Base-by-base conservation (phyloP, 2,329 filamentous ascomycete genomes). In the Anthostomella pinea region DNA sequence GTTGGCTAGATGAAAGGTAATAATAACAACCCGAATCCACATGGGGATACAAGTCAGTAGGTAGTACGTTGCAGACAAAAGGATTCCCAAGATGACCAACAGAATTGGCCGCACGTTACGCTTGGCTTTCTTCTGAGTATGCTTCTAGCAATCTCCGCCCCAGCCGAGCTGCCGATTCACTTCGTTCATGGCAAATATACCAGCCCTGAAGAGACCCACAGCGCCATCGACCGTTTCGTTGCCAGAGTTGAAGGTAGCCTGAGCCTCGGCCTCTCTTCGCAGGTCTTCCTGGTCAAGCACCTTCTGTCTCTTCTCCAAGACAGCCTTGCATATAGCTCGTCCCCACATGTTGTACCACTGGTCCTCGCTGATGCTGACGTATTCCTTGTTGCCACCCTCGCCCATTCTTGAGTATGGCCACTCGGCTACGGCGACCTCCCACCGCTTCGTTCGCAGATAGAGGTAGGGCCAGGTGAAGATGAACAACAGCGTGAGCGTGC, bases 391-490 rank as follows among this genome's bases (percentile, higher is more conserved):
- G 18, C 63, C 68, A 17, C 58, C 36, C 3, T 41, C 46, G 18
- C 57, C 55, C 8, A 53, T 44, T 4, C 56, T 51, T 3, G 72
- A 75, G 47, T 73, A 81, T 1, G 66, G 59, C 81, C 82, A 89
- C 21, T 81, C 69, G 0, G 75, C 72, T 15, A 69, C 66, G 3
- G 78, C 72, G 3, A 85, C 79, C 45, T 82, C 73, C 64, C 81
- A 89, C 31, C 76, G 70, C 54, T 76, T 79, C 2, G 85, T 89
- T 13, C 73, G 63, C 55, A 87, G 72, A 62, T 77, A 81, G 9
- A 89, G 68, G 38, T 76, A 73, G 0, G 85, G 85, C 85, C 85
- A 89, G 3, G 75, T 67, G 48, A 89, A 68, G 38, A 89, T 53
- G 72, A 84, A 84, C 9, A 85, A 59, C 41, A 87, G 77, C 0